Evolutionary conservation across 345 rosid genomes (phyloP).

Genomic region (Heritiera fomes): DNA sequence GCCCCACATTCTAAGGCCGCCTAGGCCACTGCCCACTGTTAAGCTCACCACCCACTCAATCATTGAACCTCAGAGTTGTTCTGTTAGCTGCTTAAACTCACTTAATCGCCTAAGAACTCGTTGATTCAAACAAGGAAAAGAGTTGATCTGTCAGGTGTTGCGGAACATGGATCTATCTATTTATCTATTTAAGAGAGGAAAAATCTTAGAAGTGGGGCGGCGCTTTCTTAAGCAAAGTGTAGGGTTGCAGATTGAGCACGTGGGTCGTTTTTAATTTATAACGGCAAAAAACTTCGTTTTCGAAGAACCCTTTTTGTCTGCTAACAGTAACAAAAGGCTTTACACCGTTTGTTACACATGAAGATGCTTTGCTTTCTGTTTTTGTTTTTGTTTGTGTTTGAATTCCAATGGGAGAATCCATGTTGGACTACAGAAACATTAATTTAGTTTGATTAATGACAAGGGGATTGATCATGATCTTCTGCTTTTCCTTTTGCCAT

Average conservation of each 20-base stretch:
- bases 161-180: neutral
- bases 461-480: neutral
- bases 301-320: neutral
- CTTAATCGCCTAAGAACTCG: neutral
- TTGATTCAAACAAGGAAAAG: neutral
- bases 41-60: neutral
- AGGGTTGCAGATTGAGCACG: conserved; percentile 4
- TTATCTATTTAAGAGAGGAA: too few relatives aligned
- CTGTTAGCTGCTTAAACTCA: neutral
- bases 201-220: neutral
- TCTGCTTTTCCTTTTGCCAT: neutral
- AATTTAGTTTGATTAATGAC: neutral
- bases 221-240: neutral
- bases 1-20: conserved; percentile 5
- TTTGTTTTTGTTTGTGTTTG: neutral
- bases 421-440: neutral
- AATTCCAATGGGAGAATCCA: neutral
- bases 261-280: neutral
- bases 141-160: neutral
- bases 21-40: too few relatives aligned
- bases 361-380: neutral
- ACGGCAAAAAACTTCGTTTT: neutral
- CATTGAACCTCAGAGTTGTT: neutral
- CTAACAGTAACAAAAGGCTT: neutral
- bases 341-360: neutral